phyloP scores from a whole-genome alignment of 805 yeast genomes.

The Wickerhamiella lipophila region DNA sequence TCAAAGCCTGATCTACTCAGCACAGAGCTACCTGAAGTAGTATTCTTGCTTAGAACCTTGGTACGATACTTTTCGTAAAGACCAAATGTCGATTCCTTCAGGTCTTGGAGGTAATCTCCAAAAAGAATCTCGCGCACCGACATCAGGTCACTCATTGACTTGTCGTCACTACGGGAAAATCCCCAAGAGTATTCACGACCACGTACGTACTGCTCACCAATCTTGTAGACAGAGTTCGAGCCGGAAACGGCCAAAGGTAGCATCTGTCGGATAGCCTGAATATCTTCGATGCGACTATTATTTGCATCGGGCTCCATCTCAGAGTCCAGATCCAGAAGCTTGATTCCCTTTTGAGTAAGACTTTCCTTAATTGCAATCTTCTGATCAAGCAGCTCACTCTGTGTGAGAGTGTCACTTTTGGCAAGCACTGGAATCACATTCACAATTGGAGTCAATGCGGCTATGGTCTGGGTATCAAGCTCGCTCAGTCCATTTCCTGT shows the following conservation, averaged over 20 bases:
- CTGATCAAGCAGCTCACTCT: slow-evolving; percentile 41
- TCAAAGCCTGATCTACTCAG: background rate
- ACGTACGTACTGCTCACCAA: slow-evolving; percentile 30
- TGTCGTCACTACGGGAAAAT: slow-evolving; percentile 35
- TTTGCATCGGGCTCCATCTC: slow-evolving; percentile 43
- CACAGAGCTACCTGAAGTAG: background rate
- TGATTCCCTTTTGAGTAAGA: slow-evolving; percentile 38
- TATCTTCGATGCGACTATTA: slow-evolving; percentile 28
- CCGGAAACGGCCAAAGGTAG: slow-evolving; percentile 56
- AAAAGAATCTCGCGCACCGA: slow-evolving; percentile 54
- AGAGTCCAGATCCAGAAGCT: slow-evolving; percentile 59
- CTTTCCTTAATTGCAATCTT: slow-evolving; percentile 46
- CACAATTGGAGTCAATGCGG: slow-evolving; percentile 52
- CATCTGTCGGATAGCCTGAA: slow-evolving; percentile 32
- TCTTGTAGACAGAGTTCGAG: slow-evolving; percentile 31
- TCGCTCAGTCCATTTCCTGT: slow-evolving; percentile 43
- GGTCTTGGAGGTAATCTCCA: slow-evolving; percentile 50
- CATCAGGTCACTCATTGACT: slow-evolving; percentile 28
- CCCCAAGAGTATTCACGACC: slow-evolving; percentile 62
- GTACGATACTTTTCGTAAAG: slow-evolving; percentile 42
- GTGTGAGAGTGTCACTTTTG: slow-evolving; percentile 68
- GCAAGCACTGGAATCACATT: slow-evolving; percentile 76
- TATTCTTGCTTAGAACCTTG: slow-evolving; percentile 38
- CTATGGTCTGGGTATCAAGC: slow-evolving; percentile 63
- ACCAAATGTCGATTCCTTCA: slow-evolving; percentile 66